Conservation (phyloP, 345 rosid genomes). For the Eucalyptus sp. region DNA sequence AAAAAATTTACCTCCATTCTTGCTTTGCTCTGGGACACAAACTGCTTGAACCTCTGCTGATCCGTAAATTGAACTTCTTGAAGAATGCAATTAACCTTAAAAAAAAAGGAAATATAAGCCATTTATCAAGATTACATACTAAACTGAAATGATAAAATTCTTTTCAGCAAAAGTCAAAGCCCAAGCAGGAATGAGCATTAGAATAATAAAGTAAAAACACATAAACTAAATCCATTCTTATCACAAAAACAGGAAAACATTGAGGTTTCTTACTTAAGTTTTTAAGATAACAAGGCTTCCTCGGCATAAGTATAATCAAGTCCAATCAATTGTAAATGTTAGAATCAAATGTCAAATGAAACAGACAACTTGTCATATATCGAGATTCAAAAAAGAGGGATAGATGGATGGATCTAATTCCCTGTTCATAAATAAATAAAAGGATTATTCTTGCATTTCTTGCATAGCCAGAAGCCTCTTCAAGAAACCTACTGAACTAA, state of each 20-base stretch:
- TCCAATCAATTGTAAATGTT: neutral
- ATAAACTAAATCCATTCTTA: neutral
- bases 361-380: neutral
- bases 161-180: neutral
- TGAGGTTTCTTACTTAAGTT: neutral
- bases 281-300: neutral
- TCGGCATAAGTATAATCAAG: neutral
- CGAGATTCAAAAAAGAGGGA: neutral
- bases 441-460: neutral
- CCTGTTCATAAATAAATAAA: neutral
- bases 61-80: conserved; percentile 96
- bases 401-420: neutral
- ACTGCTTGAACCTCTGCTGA: conserved; percentile 94
- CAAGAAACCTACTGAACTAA: neutral
- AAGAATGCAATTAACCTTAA: conserved; percentile 66
- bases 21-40: conserved; percentile 95
- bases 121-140: neutral
- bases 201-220: neutral
- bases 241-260: neutral
- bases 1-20: conserved; percentile 71
- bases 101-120: neutral
- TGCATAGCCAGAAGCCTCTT: neutral
- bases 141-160: neutral
- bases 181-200: neutral
- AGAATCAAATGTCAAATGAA: neutral